Evolutionary conservation across 106 monocot genomes (phyloP), one percentile per base, ranked within the genome.

Genomic region (Dioscorea zingiberensis): DNA sequence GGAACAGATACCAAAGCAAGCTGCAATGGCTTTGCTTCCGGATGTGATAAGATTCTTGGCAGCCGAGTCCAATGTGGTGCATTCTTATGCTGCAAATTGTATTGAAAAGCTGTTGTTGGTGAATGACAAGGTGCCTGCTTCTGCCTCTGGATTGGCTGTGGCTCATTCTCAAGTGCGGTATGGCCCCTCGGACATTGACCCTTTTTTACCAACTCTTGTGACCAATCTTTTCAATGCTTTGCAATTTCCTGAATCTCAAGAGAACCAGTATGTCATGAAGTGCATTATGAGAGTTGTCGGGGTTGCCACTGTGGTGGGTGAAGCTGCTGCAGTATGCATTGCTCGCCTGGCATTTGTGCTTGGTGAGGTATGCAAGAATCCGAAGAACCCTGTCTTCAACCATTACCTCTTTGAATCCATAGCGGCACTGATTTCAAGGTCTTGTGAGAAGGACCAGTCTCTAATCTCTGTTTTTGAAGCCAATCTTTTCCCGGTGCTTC

Each of bases 221-320:
- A 75, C 66, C 32, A 84, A 81, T 56, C 75, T 98, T 21, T 89
- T 82, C 66, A 82, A 68, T 71, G 86, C 93, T 13, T 73, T 98
- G 48, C 62, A 78, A 62, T 77, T 93, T 7, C 89, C 98, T 0
- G 98, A 98, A 15, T 98, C 98, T 7, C 76, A 98, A 71, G 98
- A 98, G 69, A 98, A 98, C 54, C 86, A 73, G 1, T 98, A 98
- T 76, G 68, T 98, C 9, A 98, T 98, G 98, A 98, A 93, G 70
- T 98, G 93, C 67, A 80, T 93, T 65, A 98, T 93, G 93, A 74
- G 98, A 47, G 82, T 93, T 55, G 73, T 98, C 27, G 80, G 75
- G 21, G 29, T 77, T 55, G 92, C 86, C 44, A 77, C 83, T 29
- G 24, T 93, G 54, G 47, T 58, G 22, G 73, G 69, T 19, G 93